Conservation (phyloP, 208 protist species). For the Herpetomonas muscarum region DNA sequence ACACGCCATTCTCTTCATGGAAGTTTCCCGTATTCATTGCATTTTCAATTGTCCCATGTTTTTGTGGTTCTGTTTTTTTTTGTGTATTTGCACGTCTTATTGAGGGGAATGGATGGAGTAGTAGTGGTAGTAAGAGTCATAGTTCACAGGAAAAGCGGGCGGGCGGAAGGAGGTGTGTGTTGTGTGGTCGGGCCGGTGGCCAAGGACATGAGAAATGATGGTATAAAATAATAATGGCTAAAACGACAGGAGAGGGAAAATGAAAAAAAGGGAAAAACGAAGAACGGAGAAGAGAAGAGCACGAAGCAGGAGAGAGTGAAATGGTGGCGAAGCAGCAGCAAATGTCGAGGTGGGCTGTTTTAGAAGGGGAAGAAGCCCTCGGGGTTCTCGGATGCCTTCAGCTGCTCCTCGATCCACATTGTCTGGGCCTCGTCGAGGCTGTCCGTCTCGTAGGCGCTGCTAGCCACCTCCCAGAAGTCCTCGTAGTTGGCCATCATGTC, state of each 20-base stretch:
- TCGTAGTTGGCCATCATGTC: slow-evolving; percentile 17
- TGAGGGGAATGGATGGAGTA: too few species aligned
- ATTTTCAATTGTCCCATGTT: too few species aligned
- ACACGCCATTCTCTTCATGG: too few species aligned
- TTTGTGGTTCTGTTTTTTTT: too few species aligned
- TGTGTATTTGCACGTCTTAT: too few species aligned
- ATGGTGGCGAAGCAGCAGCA: not conserved
- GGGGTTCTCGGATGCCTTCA: slow-evolving; percentile 55
- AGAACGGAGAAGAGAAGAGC: not conserved
- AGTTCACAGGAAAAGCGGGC: too few species aligned
- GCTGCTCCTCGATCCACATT: slow-evolving; percentile 77
- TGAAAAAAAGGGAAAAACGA: slow-evolving; percentile 1
- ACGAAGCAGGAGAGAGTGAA: not conserved
- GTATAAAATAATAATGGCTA: not conserved
- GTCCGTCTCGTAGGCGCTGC: slow-evolving; percentile 68
- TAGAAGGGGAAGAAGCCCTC: slow-evolving; percentile 35
- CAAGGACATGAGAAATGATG: not conserved
- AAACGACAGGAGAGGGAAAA: not conserved
- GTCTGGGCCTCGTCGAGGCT: slow-evolving; percentile 72
- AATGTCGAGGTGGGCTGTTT: not conserved
- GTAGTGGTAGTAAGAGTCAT: too few species aligned
- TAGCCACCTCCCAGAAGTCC: slow-evolving; percentile 68
- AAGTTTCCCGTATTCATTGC: too few species aligned
- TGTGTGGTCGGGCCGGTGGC: too few species aligned
- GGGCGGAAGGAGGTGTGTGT: too few species aligned